These are phyloP conservation scores for Paulownia fortunei DNA, from an alignment of 257 asterid species.

Conservation along the genomic window DNA sequence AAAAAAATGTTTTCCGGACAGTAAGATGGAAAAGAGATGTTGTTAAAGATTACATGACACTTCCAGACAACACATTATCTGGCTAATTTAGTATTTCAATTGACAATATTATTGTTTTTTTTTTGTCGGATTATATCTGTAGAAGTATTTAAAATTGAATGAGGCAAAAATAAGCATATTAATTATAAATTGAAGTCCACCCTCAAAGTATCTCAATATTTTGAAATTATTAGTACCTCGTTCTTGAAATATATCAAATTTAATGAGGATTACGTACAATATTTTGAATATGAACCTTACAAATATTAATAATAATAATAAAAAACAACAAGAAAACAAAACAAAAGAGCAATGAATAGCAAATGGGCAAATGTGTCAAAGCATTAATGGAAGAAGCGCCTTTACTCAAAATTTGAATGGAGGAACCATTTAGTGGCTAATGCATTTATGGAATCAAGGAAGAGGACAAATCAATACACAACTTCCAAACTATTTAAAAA, in stretches of 20 bases:
- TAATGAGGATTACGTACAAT: background rate
- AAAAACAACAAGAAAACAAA: too few species aligned
- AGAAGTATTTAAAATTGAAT: too few species aligned
- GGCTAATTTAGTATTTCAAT: background rate
- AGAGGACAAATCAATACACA: conserved; percentile 30
- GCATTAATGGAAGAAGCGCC: background rate
- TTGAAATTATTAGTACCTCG: too few species aligned
- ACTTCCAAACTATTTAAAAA: conserved; percentile 11
- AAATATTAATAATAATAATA: too few species aligned
- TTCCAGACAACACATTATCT: background rate
- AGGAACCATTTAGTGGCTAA: background rate
- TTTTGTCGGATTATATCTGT: too few species aligned
- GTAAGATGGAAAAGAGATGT: background rate
- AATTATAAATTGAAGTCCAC: too few species aligned
- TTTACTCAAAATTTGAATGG: conserved; percentile 29
- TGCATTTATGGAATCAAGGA: conserved; percentile 1
- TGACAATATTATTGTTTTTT: too few species aligned
- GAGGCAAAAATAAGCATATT: too few species aligned
- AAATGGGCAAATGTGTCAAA: conserved; percentile 25
- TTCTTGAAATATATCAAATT: too few species aligned
- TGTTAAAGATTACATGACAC: background rate
- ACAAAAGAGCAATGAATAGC: background rate
- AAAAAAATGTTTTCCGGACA: background rate
- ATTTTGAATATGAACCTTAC: background rate
- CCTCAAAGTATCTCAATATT: too few species aligned